Percentiles rank a stretch among this genome's conserved stretches.
Conservation (phyloP, 768 basidiomycete species). For the Pleurotus tuber-regium region DNA sequence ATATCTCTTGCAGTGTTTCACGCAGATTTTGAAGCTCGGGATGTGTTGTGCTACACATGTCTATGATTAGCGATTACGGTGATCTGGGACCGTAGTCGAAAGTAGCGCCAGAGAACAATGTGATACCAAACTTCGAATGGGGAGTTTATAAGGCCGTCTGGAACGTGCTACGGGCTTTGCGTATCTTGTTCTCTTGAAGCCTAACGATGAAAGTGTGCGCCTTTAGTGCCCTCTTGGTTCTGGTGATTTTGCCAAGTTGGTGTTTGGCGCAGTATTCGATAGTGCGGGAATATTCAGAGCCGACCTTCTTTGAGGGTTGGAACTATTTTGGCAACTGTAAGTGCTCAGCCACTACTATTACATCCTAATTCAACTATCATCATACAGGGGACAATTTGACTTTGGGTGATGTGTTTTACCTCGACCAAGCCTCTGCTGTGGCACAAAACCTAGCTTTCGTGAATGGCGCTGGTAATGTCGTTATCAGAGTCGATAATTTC, state of each 20-base stretch:
- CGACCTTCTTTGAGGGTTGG: conserved; percentile 49
- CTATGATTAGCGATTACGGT: too few relatives aligned
- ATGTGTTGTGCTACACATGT: too few relatives aligned
- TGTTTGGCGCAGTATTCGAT: conserved; percentile 29
- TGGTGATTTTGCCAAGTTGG: background rate
- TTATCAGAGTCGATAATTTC: conserved; percentile 73
- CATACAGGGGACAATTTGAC: background rate
- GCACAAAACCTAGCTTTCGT: conserved; percentile 48
- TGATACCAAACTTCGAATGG: too few relatives aligned
- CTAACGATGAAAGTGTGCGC: too few relatives aligned
- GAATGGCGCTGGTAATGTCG: conserved; percentile 53
- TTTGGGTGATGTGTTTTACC: conserved; percentile 48
- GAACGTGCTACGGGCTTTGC: too few relatives aligned
- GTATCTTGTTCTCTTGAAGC: too few relatives aligned
- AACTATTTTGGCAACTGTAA: conserved; percentile 46
- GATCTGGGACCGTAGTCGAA: too few relatives aligned
- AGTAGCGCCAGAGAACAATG: too few relatives aligned
- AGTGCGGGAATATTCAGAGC: conserved; percentile 40
- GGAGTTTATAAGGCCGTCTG: too few relatives aligned
- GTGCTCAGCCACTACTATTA: conserved; percentile 2
- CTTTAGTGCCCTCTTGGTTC: background rate
- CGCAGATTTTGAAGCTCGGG: conserved; percentile 30
- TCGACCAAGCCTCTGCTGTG: conserved; percentile 37
- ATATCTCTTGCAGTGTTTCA: conserved; percentile 27
- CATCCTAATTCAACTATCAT: background rate